Conservation (phyloP, 2,329 filamentous ascomycete genomes). For the Alternaria solani region DNA sequence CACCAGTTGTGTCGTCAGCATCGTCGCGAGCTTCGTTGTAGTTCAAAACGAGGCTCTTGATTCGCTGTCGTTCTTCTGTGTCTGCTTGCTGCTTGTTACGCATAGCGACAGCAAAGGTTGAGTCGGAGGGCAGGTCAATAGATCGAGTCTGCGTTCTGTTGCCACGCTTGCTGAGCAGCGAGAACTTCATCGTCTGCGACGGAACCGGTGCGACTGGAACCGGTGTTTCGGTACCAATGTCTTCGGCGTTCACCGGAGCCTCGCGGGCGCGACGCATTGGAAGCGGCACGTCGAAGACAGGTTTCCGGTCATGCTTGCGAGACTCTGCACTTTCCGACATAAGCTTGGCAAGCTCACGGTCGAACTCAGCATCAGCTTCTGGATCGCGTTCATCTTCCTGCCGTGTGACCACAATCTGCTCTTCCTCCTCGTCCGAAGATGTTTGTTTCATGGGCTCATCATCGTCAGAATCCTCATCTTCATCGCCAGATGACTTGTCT, state of each 20-base stretch:
- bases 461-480: conserved; percentile 61
- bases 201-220: conserved; percentile 44
- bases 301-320: conserved; percentile 93
- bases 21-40: conserved; percentile 85
- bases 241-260: conserved; percentile 50
- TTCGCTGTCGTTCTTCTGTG: conserved; percentile 94
- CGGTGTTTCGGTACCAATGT: conserved; percentile 52
- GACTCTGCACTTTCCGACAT: conserved; percentile 98
- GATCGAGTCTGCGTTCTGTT: conserved; percentile 96
- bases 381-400: conserved; percentile 91
- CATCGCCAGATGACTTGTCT: conserved; percentile 59
- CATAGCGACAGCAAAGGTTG: conserved; percentile 95
- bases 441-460: conserved; percentile 57
- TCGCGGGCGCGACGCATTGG: conserved; percentile 82
- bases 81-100: conserved; percentile 94
- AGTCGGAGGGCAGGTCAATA: conserved; percentile 88
- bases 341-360: conserved; percentile 96
- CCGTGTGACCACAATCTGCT: conserved; percentile 89
- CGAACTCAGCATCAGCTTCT: conserved; percentile 95
- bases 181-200: conserved; percentile 87
- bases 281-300: conserved; percentile 95
- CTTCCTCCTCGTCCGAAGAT: conserved; percentile 77
- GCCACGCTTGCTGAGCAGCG: conserved; percentile 91
- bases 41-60: conserved; percentile 97
- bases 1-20: conserved; percentile 74